These are phyloP conservation scores for Fagus sylvatica DNA, from an alignment of 306 rosid genomes.

Conservation along the genomic window DNA sequence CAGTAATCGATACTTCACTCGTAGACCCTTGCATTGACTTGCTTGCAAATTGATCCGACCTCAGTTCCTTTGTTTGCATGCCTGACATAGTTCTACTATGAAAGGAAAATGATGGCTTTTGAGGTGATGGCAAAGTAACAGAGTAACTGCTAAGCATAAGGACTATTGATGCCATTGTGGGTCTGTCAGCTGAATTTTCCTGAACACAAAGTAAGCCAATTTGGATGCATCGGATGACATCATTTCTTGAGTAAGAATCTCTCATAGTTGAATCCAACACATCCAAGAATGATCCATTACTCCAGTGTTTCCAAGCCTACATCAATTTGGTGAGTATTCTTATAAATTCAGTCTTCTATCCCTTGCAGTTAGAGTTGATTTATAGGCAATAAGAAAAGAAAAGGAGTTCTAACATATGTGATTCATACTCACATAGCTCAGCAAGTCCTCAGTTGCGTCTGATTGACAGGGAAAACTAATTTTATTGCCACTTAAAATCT, in stretches of 20 bases:
- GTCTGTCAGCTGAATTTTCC: slow-evolving; percentile 30
- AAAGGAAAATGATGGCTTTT: slow-evolving; percentile 1
- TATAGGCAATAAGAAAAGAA: no score
- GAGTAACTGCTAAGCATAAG: slow-evolving; percentile 27
- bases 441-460: background rate
- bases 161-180: slow-evolving; percentile 31
- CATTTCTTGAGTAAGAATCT: slow-evolving; percentile 19
- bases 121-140: background rate
- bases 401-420: background rate
- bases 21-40: background rate
- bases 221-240: slow-evolving; percentile 36
- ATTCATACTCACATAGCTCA: background rate
- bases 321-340: background rate
- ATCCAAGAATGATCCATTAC: slow-evolving; percentile 5
- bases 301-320: slow-evolving; percentile 43
- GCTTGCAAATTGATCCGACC: background rate
- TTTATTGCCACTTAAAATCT: background rate
- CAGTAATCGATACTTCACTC: background rate
- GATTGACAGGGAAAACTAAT: background rate
- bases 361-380: no score
- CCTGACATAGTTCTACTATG: background rate
- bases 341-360: background rate
- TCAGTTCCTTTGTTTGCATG: background rate
- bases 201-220: slow-evolving; percentile 36
- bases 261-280: slow-evolving; percentile 22